Base-by-base conservation (phyloP, 371 early-diverging fungal species). In the Smittium mucronatum region DNA sequence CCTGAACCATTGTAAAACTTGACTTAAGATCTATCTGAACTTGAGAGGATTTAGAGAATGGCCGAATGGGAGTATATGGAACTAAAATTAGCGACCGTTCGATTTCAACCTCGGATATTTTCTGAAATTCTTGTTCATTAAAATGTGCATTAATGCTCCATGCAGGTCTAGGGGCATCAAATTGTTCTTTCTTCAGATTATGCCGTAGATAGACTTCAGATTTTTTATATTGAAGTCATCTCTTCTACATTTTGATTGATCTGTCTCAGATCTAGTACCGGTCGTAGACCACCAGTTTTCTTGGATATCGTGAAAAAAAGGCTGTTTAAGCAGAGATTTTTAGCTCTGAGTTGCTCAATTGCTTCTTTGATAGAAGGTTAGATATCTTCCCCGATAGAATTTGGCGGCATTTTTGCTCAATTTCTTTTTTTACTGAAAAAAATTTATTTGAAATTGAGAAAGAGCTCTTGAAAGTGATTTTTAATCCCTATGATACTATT, bases 1-100 rank as follows among this genome's bases (percentile, higher is more conserved):
- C 30, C 78, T 70, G 21, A 72, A 67, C 63, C 79, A 79, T 36
- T 69, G 70, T 32, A 81, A 60, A 0, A 77, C 72, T 0, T 80
- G 75, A 28, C 74, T 71, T 26, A 81, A 71, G 28, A 81, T 69
- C 63, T 75, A 75, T 5, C 81, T 82, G 58, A 84, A 83, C 17
- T 76, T 75, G 2, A 47, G 21, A 5, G 47, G 47, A 11, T 21
- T 11, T 21, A 47, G 47, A 5, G 47, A 47, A 11, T 11, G 47
- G 11, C 47, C 47, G 21, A 47, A 47, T 47, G 5, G 5, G 11
- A 47, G 47, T 5, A 47, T 21, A 47, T 21, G 47, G 47, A 47
- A 47, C 47, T 47, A 21, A 11, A 47, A 47, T 11, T 47, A 47
- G 47, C 5, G 47, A 47, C 47, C 47, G 47, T 47, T 47, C 5